Conservation (phyloP, 2,329 filamentous ascomycete genomes). For the Aspergillus bombycis region DNA sequence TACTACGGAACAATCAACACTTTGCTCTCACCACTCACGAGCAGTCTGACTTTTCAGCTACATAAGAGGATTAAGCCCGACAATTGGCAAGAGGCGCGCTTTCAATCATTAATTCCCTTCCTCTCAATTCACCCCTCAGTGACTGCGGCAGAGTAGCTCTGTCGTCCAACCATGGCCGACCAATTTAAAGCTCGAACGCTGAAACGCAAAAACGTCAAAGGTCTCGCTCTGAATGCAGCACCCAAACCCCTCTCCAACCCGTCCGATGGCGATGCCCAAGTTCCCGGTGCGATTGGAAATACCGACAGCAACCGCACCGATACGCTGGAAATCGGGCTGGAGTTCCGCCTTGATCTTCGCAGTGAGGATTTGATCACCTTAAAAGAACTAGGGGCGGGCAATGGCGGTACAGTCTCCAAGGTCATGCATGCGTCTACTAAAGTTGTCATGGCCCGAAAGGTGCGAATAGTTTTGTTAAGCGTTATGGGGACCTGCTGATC, state of each 20-base stretch:
- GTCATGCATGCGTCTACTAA: slow-evolving; percentile 93
- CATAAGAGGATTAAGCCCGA: not conserved
- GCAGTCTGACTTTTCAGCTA: not conserved
- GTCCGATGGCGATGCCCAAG: slow-evolving; percentile 70
- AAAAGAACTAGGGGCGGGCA: slow-evolving; percentile 92
- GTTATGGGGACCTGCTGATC: slow-evolving; percentile 8
- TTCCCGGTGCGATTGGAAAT: slow-evolving; percentile 62
- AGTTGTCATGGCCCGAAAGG: slow-evolving; percentile 97
- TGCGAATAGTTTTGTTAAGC: slow-evolving; percentile 43
- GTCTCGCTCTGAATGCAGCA: slow-evolving; percentile 81
- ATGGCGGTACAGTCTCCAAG: slow-evolving; percentile 98
- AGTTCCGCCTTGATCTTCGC: slow-evolving; percentile 90
- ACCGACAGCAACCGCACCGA: slow-evolving; percentile 64
- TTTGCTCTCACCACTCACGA: not conserved
- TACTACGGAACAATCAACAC: not conserved
- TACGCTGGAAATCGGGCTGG: slow-evolving; percentile 91
- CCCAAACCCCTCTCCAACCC: slow-evolving; percentile 70
- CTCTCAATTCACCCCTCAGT: not conserved
- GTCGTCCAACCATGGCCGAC: slow-evolving; percentile 55
- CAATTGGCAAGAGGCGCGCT: not conserved
- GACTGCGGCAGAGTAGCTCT: not conserved
- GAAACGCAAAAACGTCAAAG: slow-evolving; percentile 99
- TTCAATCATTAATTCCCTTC: not conserved
- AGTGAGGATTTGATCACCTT: slow-evolving; percentile 91
- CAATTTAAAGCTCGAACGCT: slow-evolving; percentile 73